A percentile compares a stretch with the other conserved stretches of the same genome.
phyloP scores from a whole-genome alignment of 2,329 filamentous ascomycete species.

The Sphaerulina musiva region DNA sequence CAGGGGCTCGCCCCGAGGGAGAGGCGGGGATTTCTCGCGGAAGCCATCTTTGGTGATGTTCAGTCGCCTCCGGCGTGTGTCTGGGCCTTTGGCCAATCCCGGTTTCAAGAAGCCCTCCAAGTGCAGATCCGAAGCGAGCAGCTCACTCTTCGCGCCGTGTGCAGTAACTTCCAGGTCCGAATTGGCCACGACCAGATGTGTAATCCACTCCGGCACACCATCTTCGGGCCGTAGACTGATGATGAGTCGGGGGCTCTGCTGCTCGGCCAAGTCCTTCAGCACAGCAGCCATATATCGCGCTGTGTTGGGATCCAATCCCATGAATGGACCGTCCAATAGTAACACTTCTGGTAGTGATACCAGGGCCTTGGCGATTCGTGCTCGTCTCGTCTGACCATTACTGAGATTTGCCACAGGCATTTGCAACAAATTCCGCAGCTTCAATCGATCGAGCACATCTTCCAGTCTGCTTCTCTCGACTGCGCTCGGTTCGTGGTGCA shows the following conservation, averaged over 20 bases:
- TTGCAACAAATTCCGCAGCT: conserved; percentile 60
- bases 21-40: conserved; percentile 19
- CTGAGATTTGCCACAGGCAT: conserved; percentile 86
- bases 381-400: conserved; percentile 83
- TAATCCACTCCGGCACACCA: conserved; percentile 82
- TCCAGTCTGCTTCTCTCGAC: conserved; percentile 48
- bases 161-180: conserved; percentile 58
- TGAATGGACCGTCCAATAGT: conserved; percentile 88
- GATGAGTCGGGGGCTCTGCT: conserved; percentile 63
- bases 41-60: conserved; percentile 30
- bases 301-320: conserved; percentile 87
- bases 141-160: conserved; percentile 57
- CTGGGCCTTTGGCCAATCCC: not conserved
- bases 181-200: conserved; percentile 68
- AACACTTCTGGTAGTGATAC: conserved; percentile 72
- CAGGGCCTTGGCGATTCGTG: conserved; percentile 80
- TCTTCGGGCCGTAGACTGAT: conserved; percentile 80
- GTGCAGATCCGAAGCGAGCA: not conserved
- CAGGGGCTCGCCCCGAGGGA: conserved; percentile 56
- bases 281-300: conserved; percentile 64
- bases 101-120: not conserved
- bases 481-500: conserved; percentile 44
- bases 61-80: not conserved
- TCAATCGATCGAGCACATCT: conserved; percentile 62
- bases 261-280: conserved; percentile 60